Conservation (phyloP, 192 early-diverging fungal species). For the Backusella sp. region DNA sequence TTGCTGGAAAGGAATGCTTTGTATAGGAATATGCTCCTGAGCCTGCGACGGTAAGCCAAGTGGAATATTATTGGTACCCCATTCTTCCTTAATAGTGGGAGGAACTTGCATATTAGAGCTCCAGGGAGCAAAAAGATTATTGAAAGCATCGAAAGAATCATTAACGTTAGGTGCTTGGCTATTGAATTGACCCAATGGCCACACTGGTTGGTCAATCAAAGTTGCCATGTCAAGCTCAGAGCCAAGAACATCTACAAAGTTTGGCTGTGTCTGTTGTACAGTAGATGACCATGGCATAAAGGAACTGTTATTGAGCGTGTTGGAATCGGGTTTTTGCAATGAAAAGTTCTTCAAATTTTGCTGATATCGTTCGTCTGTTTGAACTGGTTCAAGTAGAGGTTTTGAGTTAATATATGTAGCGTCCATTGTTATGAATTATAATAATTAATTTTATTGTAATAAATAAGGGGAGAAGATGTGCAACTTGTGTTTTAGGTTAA, state of each 20-base stretch:
- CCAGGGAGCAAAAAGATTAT: constrained; percentile 9
- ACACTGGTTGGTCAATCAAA: not conserved
- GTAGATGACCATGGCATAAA: not conserved
- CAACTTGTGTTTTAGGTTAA: not conserved
- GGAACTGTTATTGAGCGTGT: not conserved
- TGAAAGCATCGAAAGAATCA: not conserved
- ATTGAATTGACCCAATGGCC: not conserved
- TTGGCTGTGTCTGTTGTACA: not conserved
- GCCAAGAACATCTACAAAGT: not conserved
- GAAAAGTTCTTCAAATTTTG: not conserved
- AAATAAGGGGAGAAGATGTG: not conserved
- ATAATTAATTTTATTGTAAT: not conserved
- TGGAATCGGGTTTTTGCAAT: not conserved
- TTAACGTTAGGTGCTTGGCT: not conserved
- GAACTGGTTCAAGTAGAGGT: not conserved
- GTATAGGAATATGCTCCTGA: not conserved
- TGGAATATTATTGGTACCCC: not conserved
- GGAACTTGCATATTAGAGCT: not conserved
- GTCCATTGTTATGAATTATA: not conserved
- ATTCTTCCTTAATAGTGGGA: constrained; percentile 2
- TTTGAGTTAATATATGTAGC: not conserved
- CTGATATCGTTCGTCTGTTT: not conserved
- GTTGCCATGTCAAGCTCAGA: not conserved
- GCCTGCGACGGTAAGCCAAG: not conserved
- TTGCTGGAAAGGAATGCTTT: not conserved